Percentiles rank a stretch among this genome's conserved stretches.
Evolutionary conservation across 257 asterid genomes (phyloP).

Genomic region (Solanum dulcamara): DNA sequence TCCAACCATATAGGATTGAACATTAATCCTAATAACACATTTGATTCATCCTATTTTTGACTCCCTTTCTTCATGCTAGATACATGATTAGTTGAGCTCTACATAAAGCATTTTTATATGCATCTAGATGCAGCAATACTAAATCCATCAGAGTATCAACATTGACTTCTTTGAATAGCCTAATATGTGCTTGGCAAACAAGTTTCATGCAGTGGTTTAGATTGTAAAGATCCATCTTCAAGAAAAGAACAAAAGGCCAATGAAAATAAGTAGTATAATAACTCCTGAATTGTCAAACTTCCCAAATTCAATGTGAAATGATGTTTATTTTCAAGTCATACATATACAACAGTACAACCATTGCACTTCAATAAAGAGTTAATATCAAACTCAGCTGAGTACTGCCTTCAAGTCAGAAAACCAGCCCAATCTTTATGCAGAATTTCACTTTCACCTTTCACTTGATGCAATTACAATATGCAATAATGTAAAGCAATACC

Average conservation of each 20-base stretch:
- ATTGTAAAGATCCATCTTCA: background rate
- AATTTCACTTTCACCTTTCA: background rate
- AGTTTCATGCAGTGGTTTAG: background rate
- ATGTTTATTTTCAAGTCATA: background rate
- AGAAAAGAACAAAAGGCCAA: background rate
- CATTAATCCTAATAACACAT: background rate
- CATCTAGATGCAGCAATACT: background rate
- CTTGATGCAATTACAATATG: background rate
- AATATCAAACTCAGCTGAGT: background rate
- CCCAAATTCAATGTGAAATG: background rate
- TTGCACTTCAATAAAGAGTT: background rate
- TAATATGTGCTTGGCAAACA: background rate
- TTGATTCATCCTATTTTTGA: background rate
- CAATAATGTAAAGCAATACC: background rate
- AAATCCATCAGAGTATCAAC: background rate
- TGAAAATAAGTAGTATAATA: background rate
- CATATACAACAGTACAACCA: background rate
- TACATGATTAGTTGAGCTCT: background rate
- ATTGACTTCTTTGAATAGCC: background rate
- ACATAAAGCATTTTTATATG: background rate
- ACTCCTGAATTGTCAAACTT: background rate
- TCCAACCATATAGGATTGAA: background rate
- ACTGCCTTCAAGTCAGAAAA: background rate
- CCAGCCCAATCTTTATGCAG: background rate
- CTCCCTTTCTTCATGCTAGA: background rate